Percentiles rank a stretch among this genome's conserved stretches.
Evolutionary conservation across 768 basidiomycete species (phyloP).

Genomic region (Tremella fuciformis): DNA sequence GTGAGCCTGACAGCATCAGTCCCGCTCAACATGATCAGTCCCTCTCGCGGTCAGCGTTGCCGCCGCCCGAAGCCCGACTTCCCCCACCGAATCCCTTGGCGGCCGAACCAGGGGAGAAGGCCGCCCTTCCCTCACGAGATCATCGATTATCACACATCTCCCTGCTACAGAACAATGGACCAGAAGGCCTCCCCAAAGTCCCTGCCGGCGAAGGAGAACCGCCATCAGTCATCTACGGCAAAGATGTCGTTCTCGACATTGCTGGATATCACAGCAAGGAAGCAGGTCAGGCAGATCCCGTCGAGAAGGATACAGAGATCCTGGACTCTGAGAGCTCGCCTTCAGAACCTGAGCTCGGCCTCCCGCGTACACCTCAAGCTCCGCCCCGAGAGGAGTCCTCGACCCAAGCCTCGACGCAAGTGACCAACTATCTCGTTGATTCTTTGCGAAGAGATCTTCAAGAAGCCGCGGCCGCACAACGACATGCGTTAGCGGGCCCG

Average conservation of each 20-base stretch:
- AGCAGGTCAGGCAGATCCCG: not conserved
- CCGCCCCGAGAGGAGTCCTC: too few relatives aligned
- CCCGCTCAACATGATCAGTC: not conserved
- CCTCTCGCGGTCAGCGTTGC: too few relatives aligned
- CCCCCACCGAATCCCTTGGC: constrained; percentile 28
- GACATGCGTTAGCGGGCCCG: too few relatives aligned
- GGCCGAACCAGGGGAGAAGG: constrained; percentile 27
- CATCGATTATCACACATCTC: constrained; percentile 21
- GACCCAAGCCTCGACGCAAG: too few relatives aligned
- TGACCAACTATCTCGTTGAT: too few relatives aligned
- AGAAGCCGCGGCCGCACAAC: too few relatives aligned
- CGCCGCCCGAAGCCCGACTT: not conserved
- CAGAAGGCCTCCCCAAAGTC: constrained; percentile 52
- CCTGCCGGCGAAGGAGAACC: constrained; percentile 55
- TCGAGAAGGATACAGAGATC: too few relatives aligned
- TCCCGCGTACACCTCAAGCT: too few relatives aligned
- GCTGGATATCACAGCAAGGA: constrained; percentile 62
- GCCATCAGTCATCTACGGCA: constrained; percentile 64
- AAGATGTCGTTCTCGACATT: constrained; percentile 74
- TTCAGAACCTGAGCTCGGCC: too few relatives aligned
- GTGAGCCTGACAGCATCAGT: not conserved
- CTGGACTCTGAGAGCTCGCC: too few relatives aligned
- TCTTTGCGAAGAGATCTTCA: too few relatives aligned
- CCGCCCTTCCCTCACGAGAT: constrained; percentile 20
- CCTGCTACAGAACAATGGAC: not conserved